These are phyloP conservation scores for Stylonectria norvegica DNA, from an alignment of 2,329 filamentous ascomycete species.

Conservation along the genomic window DNA sequence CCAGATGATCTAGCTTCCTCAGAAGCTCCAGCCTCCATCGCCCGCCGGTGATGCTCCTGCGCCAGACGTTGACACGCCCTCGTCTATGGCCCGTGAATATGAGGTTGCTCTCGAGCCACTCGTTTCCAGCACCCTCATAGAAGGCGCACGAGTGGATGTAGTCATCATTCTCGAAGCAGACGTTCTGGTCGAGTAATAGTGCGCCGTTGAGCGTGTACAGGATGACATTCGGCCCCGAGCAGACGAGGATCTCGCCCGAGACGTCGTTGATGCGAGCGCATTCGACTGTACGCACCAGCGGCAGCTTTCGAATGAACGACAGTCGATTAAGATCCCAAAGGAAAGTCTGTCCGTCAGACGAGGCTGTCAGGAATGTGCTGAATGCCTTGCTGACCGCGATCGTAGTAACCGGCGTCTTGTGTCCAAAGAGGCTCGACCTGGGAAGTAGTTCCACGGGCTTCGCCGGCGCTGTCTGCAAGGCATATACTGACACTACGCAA, in stretches of 20 bases:
- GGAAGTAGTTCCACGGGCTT: slow-evolving; percentile 77
- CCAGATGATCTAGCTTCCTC: slow-evolving; percentile 76
- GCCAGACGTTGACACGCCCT: slow-evolving; percentile 80
- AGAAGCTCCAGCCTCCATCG: slow-evolving; percentile 76
- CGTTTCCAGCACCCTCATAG: slow-evolving; percentile 85
- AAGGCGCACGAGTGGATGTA: slow-evolving; percentile 80
- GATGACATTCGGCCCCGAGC: slow-evolving; percentile 68
- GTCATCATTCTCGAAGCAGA: slow-evolving; percentile 70
- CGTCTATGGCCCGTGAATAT: slow-evolving; percentile 84
- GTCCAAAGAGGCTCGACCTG: slow-evolving; percentile 80
- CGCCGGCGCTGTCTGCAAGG: slow-evolving; percentile 57
- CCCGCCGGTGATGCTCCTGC: slow-evolving; percentile 52
- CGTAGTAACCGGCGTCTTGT: slow-evolving; percentile 76
- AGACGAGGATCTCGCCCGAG: slow-evolving; percentile 84
- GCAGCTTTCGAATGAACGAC: slow-evolving; percentile 76
- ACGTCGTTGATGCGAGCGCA: slow-evolving; percentile 87
- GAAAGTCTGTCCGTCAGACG: slow-evolving; percentile 75
- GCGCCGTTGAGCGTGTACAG: slow-evolving; percentile 88
- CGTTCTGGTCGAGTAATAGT: slow-evolving; percentile 74
- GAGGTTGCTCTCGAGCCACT: slow-evolving; percentile 84
- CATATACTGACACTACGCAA: slow-evolving; percentile 85
- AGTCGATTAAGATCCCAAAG: slow-evolving; percentile 93
- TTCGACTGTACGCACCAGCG: slow-evolving; percentile 56
- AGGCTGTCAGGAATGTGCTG: slow-evolving; percentile 81
- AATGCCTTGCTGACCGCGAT: slow-evolving; percentile 86